Percentiles rank a stretch among this genome's conserved stretches.
phyloP scores from a whole-genome alignment of 352 stramenopile genomes.

The Globisporangium yorkense region DNA sequence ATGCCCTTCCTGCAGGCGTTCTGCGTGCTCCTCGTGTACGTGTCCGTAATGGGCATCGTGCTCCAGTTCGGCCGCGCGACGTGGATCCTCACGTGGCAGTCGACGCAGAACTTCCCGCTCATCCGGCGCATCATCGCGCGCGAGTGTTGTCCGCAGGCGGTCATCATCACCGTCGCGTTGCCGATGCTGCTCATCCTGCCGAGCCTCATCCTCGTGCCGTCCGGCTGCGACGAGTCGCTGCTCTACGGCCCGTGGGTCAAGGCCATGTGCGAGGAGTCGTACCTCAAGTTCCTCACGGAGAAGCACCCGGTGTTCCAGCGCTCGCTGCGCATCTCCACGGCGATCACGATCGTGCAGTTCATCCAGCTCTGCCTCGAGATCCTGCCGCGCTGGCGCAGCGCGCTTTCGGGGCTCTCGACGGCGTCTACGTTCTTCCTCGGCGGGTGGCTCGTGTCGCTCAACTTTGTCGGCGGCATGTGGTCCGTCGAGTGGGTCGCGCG shows the following conservation, averaged over 20 bases:
- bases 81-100: constrained; percentile 89
- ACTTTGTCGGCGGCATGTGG: constrained; percentile 61
- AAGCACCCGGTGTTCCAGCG: constrained; percentile 82
- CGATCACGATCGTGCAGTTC: constrained; percentile 81
- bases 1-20: constrained; percentile 73
- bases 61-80: constrained; percentile 77
- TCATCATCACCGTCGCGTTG: constrained; percentile 69
- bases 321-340: constrained; percentile 66
- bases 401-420: constrained; percentile 46
- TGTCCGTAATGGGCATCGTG: constrained; percentile 80
- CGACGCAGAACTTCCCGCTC: constrained; percentile 79
- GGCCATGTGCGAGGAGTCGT: constrained; percentile 74
- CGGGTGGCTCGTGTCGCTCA: constrained; percentile 53
- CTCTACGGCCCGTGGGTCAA: constrained; percentile 34
- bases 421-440: constrained; percentile 50
- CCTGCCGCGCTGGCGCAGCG: constrained; percentile 59
- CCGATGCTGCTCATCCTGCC: constrained; percentile 71
- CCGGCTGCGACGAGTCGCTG: constrained; percentile 31
- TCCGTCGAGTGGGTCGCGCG: constrained; percentile 69
- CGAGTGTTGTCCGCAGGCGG: constrained; percentile 69
- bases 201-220: constrained; percentile 71
- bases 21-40: constrained; percentile 78
- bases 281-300: constrained; percentile 80
- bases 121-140: constrained; percentile 81
- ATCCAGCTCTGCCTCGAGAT: constrained; percentile 84